Conservation (phyloP, 257 asterid species). For the Solanum tarapatanum region DNA sequence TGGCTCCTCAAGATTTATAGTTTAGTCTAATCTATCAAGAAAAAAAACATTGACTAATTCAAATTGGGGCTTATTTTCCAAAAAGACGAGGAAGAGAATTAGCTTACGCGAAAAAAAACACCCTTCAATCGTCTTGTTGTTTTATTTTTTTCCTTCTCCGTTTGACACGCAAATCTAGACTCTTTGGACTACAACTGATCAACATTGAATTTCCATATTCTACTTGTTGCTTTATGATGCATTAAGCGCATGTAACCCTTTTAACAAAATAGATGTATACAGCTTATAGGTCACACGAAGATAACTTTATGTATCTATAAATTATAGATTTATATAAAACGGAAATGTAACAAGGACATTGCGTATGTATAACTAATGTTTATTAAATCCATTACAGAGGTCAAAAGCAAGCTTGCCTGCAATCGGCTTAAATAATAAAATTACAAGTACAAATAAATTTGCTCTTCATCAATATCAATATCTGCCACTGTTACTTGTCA, state of each 20-base stretch:
- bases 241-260: neutral
- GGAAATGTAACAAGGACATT: neutral
- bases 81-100: neutral
- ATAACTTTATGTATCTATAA: neutral
- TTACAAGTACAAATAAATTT: neutral
- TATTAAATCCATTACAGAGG: neutral
- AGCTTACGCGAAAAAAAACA: neutral
- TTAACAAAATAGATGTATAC: neutral
- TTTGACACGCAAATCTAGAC: neutral
- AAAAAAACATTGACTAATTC: neutral
- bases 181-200: neutral
- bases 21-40: neutral
- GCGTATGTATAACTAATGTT: neutral
- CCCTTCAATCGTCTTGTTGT: neutral
- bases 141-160: neutral
- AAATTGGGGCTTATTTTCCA: neutral
- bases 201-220: neutral
- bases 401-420: neutral
- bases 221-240: neutral
- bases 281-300: fast-evolving
- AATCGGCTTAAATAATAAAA: neutral
- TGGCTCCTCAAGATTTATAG: neutral
- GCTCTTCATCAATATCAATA: neutral
- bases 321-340: neutral
- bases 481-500: neutral